phyloP scores from a whole-genome alignment of 1,284 basidiomycete species.

The Tausonia pullulans region DNA sequence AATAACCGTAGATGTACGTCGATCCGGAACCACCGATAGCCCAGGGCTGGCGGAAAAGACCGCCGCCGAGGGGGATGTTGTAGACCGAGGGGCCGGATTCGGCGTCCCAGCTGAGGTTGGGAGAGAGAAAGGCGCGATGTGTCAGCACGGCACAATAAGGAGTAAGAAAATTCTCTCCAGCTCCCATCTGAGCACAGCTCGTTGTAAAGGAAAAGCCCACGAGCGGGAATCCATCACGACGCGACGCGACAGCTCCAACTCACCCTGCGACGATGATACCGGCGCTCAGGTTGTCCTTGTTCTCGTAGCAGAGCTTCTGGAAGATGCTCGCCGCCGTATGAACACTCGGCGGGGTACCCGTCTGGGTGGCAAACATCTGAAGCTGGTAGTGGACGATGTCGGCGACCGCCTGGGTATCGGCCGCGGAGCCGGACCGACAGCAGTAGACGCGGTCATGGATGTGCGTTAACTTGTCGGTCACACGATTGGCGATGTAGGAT shows the following conservation, averaged over 20 bases:
- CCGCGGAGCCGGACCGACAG: constrained; percentile 94
- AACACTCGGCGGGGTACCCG: constrained; percentile 61
- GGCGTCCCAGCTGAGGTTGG: constrained; percentile 59
- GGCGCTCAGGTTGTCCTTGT: constrained; percentile 79
- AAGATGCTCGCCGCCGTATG: constrained; percentile 73
- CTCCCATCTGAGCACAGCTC: too few species aligned
- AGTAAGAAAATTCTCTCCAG: neutral
- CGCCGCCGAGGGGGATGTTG: constrained; percentile 90
- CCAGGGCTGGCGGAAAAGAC: constrained; percentile 90
- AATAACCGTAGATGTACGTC: constrained; percentile 97
- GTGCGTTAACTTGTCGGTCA: constrained; percentile 96
- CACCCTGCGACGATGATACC: constrained; percentile 95
- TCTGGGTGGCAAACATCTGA: constrained; percentile 59
- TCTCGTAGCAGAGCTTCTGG: constrained; percentile 83
- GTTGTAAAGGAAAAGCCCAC: neutral
- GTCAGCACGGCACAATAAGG: neutral
- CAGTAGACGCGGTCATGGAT: constrained; percentile 98
- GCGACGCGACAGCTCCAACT: neutral
- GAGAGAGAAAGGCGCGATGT: neutral
- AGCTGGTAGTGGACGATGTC: constrained; percentile 82
- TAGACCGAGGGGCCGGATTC: constrained; percentile 87
- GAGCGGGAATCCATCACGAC: neutral
- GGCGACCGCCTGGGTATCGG: constrained; percentile 91
- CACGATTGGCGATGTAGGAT: constrained; percentile 62
- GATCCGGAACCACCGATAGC: constrained; percentile 95